Evolutionary conservation across 139 green algal genomes (phyloP).

Genomic region (Volvox reticuliferus): DNA sequence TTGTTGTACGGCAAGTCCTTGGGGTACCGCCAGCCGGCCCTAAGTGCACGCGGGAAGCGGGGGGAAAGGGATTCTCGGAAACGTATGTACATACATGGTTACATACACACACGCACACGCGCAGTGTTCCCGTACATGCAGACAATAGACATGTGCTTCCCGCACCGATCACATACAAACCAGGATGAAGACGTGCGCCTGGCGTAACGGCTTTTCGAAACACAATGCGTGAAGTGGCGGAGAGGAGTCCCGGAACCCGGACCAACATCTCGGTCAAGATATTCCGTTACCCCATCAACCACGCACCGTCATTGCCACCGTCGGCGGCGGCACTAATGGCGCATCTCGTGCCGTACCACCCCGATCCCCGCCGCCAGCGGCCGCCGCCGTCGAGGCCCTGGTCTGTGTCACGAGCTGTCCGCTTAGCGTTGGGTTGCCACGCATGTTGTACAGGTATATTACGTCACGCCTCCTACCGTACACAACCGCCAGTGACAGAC

Average conservation of each 20-base stretch:
- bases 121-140: too few species aligned
- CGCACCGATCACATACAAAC: too few species aligned
- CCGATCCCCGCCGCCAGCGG: neutral
- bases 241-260: too few species aligned
- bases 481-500: neutral
- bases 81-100: too few species aligned
- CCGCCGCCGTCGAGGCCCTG: neutral
- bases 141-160: too few species aligned
- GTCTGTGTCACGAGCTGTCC: neutral
- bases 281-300: neutral
- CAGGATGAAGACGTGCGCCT: too few species aligned
- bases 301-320: neutral
- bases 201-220: too few species aligned
- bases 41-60: neutral
- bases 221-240: too few species aligned
- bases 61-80: too few species aligned
- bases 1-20: neutral
- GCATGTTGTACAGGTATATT: slow-evolving; percentile 15
- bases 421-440: slow-evolving; percentile 37
- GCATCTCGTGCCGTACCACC: neutral
- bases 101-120: too few species aligned
- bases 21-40: neutral
- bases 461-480: slow-evolving; percentile 14
- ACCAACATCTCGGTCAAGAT: too few species aligned
- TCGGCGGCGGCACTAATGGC: neutral